Conservation (phyloP, 257 asterid genomes). For the Petunia axillaris region DNA sequence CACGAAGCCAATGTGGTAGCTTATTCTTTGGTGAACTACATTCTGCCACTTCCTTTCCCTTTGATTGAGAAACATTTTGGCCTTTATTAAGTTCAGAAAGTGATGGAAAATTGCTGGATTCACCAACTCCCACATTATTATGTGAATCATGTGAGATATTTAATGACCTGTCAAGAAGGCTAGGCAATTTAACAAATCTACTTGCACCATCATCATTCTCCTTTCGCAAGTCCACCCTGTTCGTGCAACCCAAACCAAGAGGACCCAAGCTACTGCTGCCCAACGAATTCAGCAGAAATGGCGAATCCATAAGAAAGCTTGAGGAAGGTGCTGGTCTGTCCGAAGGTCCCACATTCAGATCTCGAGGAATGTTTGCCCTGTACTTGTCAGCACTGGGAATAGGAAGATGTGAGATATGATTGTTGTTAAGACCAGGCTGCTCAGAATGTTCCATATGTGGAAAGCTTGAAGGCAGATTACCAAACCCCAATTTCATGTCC, state of each 20-base stretch:
- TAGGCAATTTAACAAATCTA: conserved; percentile 52
- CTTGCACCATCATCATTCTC: conserved; percentile 39
- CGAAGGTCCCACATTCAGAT: conserved; percentile 46
- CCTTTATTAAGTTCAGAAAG: conserved; percentile 36
- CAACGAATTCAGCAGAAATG: conserved; percentile 61
- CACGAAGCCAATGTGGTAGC: conserved; percentile 97
- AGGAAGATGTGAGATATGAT: conserved; percentile 45
- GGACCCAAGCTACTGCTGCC: conserved; percentile 60
- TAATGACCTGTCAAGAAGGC: conserved; percentile 39
- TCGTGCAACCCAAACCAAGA: conserved; percentile 41
- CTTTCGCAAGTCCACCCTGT: conserved; percentile 27
- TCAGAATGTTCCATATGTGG: conserved; percentile 50
- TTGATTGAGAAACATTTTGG: conserved; percentile 37
- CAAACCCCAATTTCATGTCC: conserved; percentile 85
- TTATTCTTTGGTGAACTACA: conserved; percentile 48
- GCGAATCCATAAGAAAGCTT: conserved; percentile 43
- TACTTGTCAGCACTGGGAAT: conserved; percentile 52
- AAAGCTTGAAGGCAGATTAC: conserved; percentile 53
- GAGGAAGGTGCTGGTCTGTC: conserved; percentile 53
- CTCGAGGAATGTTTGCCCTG: conserved; percentile 54
- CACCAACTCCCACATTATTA: conserved; percentile 47
- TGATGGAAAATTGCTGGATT: conserved; percentile 34
- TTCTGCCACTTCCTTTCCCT: conserved; percentile 66
- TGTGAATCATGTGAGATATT: conserved; percentile 32
- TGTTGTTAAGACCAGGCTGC: conserved; percentile 34